Evolutionary conservation across 768 basidiomycete species (phyloP).

Genomic region (Cyclocybe cylindracea): DNA sequence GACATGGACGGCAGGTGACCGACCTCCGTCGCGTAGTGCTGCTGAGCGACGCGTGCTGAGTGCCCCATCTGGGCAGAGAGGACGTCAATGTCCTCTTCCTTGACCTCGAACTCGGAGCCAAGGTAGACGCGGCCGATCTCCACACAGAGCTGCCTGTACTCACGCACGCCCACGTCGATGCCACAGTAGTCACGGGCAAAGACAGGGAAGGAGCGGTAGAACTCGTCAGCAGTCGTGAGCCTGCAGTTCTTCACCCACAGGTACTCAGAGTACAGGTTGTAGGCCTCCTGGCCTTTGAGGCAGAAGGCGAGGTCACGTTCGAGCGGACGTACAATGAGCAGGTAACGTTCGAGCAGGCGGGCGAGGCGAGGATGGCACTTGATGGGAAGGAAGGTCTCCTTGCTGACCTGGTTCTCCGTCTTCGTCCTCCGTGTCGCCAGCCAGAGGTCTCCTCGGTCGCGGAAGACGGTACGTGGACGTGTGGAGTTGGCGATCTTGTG

Average conservation of each 20-base stretch:
- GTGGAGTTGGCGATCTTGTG: slow-evolving; percentile 11
- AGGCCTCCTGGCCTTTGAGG: not conserved
- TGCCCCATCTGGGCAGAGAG: slow-evolving; percentile 16
- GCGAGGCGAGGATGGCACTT: slow-evolving; percentile 5
- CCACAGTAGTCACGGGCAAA: slow-evolving; percentile 1
- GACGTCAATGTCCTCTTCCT: slow-evolving; percentile 12
- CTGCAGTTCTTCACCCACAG: slow-evolving; percentile 5
- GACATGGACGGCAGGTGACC: slow-evolving; percentile 10
- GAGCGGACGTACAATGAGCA: slow-evolving; percentile 10
- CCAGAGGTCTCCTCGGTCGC: slow-evolving; percentile 2
- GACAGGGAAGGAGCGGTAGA: not conserved
- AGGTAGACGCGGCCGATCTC: slow-evolving; percentile 18
- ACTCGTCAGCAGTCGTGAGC: not conserved
- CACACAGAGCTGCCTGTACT: slow-evolving; percentile 17
- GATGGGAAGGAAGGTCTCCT: too few species aligned
- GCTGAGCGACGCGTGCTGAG: not conserved
- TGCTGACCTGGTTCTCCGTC: slow-evolving; percentile 2
- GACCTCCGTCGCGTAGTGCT: slow-evolving; percentile 18
- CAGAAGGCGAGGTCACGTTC: not conserved
- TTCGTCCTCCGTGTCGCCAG: slow-evolving; percentile 13
- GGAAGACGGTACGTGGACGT: slow-evolving; percentile 8
- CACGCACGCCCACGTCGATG: slow-evolving; percentile 3
- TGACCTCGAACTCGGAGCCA: slow-evolving; percentile 15
- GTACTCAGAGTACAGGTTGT: slow-evolving; percentile 9
- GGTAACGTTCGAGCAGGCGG: slow-evolving; percentile 5